Base-by-base conservation (phyloP, 1,139 yeast genomes). In the Wickerhamomyces sp. region DNA sequence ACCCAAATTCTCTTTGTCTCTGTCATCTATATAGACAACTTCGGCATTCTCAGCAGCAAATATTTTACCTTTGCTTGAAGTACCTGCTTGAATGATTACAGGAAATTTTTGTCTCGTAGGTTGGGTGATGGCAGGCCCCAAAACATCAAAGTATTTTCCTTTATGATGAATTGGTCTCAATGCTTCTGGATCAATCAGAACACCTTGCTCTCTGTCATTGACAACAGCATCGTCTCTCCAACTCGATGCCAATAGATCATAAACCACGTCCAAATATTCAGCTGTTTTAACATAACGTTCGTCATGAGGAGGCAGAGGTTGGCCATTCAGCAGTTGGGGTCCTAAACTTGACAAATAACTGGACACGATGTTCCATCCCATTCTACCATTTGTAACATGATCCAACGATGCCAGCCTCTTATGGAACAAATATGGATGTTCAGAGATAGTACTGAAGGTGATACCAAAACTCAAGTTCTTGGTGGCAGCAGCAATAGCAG, bases 71-170 rank as follows among this genome's bases (percentile, higher is more conserved):
- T 58, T 58, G 11, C 58, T 49, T 0, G 72, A 66, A 11, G 71
- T 62, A 11, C 74, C 74, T 2, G 74, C 74, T 44, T 68, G 74
- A 27, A 68, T 54, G 30, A 68, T 51, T 3, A 66, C 62, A 1
- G 72, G 72, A n/a, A 66, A 46, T 44, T 68, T 58, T 39, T 66
- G 72, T n/a, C 66, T 66, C 7, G 68, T 56, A n/a, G 69, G 70
- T 24, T 58, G 59, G 12, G 61, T 52, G 17, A 63, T 54, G 29
- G 45, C 49, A 3, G 69, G 69, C 0, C 70, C 70, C 3, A 66
- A 66, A 10, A 65, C 68, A 4, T 46, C 55, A 42, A 58, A 65
- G 42, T 51, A 57, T 32, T 61, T 55, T 3, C 70, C 70, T 23
- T 55, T 57, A 37, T 56, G 59, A 29, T 63, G 51, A 26, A 65